These are phyloP conservation scores for Piromyces finnis DNA, from an alignment of 192 early-diverging fungal genomes.

Conservation along the genomic window DNA sequence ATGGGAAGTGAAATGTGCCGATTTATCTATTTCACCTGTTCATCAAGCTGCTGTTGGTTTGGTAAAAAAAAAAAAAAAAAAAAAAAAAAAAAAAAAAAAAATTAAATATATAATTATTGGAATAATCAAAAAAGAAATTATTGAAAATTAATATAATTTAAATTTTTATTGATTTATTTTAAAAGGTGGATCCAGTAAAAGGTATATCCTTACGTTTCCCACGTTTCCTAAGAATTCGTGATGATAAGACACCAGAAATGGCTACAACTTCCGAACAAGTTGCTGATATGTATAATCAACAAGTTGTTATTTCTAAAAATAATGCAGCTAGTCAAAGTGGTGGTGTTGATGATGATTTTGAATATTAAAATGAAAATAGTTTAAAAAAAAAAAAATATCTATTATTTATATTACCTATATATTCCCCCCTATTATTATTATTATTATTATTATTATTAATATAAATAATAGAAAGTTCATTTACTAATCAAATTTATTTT, in stretches of 20 bases:
- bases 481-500: too few relatives aligned
- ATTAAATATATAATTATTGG: too few relatives aligned
- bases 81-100: too few relatives aligned
- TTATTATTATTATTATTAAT: too few relatives aligned
- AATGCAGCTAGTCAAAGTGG: neutral
- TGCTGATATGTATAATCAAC: conserved; percentile 2
- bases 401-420: too few relatives aligned
- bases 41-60: conserved; percentile 78
- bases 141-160: too few relatives aligned
- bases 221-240: conserved; percentile 81
- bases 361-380: conserved; percentile 4
- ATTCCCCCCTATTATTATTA: too few relatives aligned
- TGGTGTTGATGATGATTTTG: conserved; percentile 9
- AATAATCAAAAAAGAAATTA: too few relatives aligned
- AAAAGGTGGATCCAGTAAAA: conserved; percentile 53
- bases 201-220: conserved; percentile 96
- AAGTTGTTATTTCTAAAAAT: conserved; percentile 3
- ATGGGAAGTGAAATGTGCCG: conserved; percentile 94
- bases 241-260: conserved; percentile 86
- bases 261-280: conserved; percentile 82
- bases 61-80: too few relatives aligned
- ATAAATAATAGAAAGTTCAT: too few relatives aligned
- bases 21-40: conserved; percentile 87
- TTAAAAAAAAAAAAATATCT: too few relatives aligned
- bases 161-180: too few relatives aligned